Conservation (phyloP, 2,329 filamentous ascomycete species). For the Diaporthe aspalathi region DNA sequence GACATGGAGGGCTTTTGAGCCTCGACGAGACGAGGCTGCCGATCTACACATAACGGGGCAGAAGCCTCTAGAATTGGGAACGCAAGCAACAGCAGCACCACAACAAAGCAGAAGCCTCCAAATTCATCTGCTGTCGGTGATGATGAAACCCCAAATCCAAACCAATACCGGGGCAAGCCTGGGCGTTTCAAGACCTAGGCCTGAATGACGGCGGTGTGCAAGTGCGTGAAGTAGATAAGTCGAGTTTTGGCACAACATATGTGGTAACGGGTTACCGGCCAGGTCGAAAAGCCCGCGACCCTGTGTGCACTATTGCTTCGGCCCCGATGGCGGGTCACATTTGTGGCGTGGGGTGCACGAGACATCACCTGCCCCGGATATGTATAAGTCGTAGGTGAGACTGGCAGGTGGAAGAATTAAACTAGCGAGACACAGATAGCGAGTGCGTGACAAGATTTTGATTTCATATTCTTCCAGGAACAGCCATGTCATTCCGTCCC, state of each 20-base stretch:
- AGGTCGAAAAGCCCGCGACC: background rate
- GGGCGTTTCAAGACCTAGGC: background rate
- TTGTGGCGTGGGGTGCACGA: background rate
- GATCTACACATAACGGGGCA: background rate
- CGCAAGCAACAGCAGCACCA: background rate
- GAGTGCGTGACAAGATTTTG: too few species aligned
- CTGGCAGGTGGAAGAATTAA: background rate
- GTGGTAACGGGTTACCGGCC: background rate
- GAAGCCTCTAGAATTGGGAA: background rate
- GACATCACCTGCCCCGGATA: background rate
- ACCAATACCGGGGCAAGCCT: too few species aligned
- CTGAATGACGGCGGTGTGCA: background rate
- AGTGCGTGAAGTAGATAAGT: background rate
- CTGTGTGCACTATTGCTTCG: background rate
- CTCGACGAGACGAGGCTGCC: too few species aligned
- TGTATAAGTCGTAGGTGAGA: background rate
- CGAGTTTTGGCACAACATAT: background rate
- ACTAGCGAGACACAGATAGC: background rate
- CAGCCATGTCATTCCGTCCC: background rate
- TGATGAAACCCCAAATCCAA: background rate
- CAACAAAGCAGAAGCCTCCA: background rate
- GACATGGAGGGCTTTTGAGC: constrained; percentile 41
- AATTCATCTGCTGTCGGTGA: background rate
- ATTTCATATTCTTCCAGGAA: background rate
- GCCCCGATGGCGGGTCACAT: background rate